phyloP scores from a whole-genome alignment of 2,329 filamentous ascomycete species.

The Amauroascus verrucosus region DNA sequence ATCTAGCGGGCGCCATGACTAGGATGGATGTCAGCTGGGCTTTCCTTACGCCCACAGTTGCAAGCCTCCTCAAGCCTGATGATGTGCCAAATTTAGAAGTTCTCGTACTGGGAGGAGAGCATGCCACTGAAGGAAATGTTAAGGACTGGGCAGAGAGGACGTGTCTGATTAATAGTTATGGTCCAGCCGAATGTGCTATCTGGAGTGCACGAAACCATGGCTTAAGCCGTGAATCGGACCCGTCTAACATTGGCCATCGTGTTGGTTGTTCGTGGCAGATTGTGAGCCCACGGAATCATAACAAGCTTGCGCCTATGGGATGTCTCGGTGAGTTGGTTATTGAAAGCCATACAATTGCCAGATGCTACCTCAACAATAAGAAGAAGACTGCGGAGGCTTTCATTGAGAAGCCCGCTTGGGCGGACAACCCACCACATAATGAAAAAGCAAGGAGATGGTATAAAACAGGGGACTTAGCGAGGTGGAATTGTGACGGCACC shows the following conservation, averaged over 20 bases:
- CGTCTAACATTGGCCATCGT: slow-evolving; percentile 13
- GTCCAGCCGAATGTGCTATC: slow-evolving; percentile 5
- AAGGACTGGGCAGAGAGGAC: slow-evolving; percentile 25
- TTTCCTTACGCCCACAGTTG: slow-evolving; percentile 47
- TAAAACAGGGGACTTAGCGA: slow-evolving; percentile 19
- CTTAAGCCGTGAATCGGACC: neutral
- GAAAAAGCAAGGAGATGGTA: slow-evolving; percentile 9
- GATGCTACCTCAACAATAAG: slow-evolving; percentile 28
- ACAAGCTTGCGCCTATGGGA: slow-evolving; percentile 16
- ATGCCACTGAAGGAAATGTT: slow-evolving; percentile 22
- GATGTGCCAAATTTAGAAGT: slow-evolving; percentile 31
- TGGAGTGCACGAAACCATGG: neutral
- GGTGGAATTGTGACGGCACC: slow-evolving; percentile 16
- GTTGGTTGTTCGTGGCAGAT: slow-evolving; percentile 21
- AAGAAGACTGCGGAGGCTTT: slow-evolving; percentile 17
- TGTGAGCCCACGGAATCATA: slow-evolving; percentile 19
- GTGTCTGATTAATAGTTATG: slow-evolving; percentile 27
- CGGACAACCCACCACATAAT: neutral
- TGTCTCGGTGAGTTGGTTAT: slow-evolving; percentile 32
- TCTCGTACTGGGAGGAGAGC: slow-evolving; percentile 29
- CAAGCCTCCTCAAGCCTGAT: slow-evolving; percentile 28
- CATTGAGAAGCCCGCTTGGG: slow-evolving; percentile 18
- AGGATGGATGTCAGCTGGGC: slow-evolving; percentile 41
- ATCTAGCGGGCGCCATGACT: slow-evolving; percentile 38
- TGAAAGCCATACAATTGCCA: slow-evolving; percentile 29